These are phyloP conservation scores for Blastobotrys parvus DNA, from an alignment of 805 yeast genomes.

Conservation along the genomic window DNA sequence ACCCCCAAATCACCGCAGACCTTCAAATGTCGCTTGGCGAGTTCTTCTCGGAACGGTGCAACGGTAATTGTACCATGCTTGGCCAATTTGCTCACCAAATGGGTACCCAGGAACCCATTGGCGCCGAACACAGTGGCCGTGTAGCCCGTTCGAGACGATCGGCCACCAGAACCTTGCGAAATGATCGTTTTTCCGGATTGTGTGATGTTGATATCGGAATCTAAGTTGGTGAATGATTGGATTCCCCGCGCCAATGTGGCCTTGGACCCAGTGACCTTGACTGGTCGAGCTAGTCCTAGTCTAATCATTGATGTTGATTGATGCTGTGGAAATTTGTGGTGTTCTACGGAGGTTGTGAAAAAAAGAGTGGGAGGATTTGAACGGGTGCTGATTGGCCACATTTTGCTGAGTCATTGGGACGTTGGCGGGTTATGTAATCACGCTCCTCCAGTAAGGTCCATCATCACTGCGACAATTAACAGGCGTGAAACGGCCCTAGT, in stretches of 20 bases:
- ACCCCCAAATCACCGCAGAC: constrained; percentile 84
- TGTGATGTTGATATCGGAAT: constrained; percentile 55
- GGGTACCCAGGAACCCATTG: constrained; percentile 69
- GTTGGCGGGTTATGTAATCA: no score
- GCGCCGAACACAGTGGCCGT: constrained; percentile 87
- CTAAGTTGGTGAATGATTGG: constrained; percentile 32
- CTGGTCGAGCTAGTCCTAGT: background rate
- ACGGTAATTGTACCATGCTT: constrained; percentile 72
- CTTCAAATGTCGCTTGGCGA: constrained; percentile 68
- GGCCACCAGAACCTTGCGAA: constrained; percentile 68
- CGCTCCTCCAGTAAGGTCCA: no score
- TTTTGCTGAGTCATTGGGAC: background rate
- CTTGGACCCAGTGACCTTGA: background rate
- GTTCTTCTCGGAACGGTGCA: constrained; percentile 75
- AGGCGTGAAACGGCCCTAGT: no score
- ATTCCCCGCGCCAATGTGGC: constrained; percentile 9
- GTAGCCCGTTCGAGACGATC: constrained; percentile 76
- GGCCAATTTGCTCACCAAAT: constrained; percentile 63
- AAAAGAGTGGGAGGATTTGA: background rate
- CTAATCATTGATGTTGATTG: background rate
- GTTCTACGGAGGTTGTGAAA: background rate
- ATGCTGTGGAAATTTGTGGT: no score
- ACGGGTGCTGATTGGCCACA: background rate
- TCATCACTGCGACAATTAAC: no score
- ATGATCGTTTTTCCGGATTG: constrained; percentile 65